phyloP scores from a whole-genome alignment of 805 yeast species.

The Saccharomycopsis fermentans region DNA sequence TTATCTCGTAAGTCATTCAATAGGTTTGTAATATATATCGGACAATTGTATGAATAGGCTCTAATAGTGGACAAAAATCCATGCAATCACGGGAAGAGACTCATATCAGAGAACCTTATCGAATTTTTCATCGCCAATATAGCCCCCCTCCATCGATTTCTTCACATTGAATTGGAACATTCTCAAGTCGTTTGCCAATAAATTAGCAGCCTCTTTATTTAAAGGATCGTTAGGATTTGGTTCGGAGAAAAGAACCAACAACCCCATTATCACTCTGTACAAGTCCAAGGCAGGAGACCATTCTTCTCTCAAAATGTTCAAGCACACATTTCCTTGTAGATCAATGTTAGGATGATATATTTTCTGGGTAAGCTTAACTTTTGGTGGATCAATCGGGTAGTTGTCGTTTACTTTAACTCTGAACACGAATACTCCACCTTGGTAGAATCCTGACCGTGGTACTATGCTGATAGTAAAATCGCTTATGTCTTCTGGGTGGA shows the following conservation, averaged over 20 bases:
- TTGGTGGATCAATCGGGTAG: constrained; percentile 91
- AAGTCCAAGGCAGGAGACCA: constrained; percentile 91
- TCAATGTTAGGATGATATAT: constrained; percentile 95
- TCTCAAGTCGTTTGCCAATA: constrained; percentile 34
- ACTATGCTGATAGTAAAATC: constrained; percentile 44
- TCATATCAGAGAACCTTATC: constrained; percentile 5
- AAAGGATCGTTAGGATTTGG: constrained; percentile 90
- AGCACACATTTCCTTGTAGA: constrained; percentile 79
- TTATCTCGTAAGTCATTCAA: too few relatives aligned
- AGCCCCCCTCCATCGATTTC: constrained; percentile 9
- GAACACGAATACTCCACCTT: constrained; percentile 61
- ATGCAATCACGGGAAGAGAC: too few relatives aligned
- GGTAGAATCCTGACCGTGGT: constrained; percentile 69
- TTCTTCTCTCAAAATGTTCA: constrained; percentile 85
- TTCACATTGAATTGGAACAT: constrained; percentile 28
- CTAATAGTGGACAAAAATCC: not conserved
- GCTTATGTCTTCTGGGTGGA: constrained; percentile 44
- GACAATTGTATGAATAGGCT: too few relatives aligned
- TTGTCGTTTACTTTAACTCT: constrained; percentile 53
- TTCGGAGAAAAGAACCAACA: constrained; percentile 75
- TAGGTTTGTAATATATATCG: too few relatives aligned
- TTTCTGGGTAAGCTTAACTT: constrained; percentile 55
- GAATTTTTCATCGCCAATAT: constrained; percentile 3
- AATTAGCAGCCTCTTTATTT: constrained; percentile 79
- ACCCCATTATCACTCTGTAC: constrained; percentile 73